Evolutionary conservation across 331 rosid genomes (phyloP), one percentile per base, ranked within the genome.

Genomic region (Rosa hybrid): DNA sequence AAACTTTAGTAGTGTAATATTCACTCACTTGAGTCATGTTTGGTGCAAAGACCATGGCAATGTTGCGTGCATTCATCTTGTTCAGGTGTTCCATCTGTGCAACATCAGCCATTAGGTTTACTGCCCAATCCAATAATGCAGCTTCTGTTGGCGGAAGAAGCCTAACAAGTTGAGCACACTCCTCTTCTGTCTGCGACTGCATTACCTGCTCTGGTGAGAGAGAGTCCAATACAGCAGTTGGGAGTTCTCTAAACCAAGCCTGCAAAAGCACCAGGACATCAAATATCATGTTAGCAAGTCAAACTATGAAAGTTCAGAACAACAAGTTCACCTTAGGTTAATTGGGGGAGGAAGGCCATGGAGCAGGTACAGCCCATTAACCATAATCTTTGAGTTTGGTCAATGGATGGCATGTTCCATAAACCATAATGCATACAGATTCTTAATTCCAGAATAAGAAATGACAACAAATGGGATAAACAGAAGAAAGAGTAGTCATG

Each of bases 1-100:
- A 46, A 80, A 63, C 23, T 65, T 68, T 42, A 44, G 46, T 23
- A 0, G 39, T 7, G 23, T 12, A 53, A 42, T 49, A 21, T 84
- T 67, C 72, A 84, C 94, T 93, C 85, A 96, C 98, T 20, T 93
- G 90, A 81, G 98, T 96, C 99, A 96, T 96, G 86, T 93, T 96
- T 13, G 99, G 99, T 8, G 97, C 99, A 82, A 93, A 96, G n/a
- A 96, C 99, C 99, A 96, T 96, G 73, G 99, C 99, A 71, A 96
- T 74, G 75, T 96, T 93, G 59, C 98, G 98, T 6, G 98, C 97
- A 76, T 96, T 90, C 97, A 96, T 96, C 92, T 96, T 96, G 94
- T 93, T 96, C 79, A 90, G 60, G 82, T 90, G 88, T 79, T 96
- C 99, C 71, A 90, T 13, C 83, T 96, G 97, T 75, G 94, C 97